Conservation (phyloP, 306 rosid genomes). For the Trifolium fragiferum region DNA sequence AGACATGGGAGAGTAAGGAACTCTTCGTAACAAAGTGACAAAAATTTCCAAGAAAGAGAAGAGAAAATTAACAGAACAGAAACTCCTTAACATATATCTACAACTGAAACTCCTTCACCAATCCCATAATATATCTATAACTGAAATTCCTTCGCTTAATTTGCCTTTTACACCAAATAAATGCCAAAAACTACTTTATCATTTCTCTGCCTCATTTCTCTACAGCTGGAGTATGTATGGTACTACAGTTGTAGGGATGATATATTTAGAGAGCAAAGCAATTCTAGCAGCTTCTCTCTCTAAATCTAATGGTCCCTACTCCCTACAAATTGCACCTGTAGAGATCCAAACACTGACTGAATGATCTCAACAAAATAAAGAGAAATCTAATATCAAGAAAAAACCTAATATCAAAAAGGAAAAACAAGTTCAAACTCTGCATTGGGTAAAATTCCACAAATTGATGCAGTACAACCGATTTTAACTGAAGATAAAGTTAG, state of each 20-base stretch:
- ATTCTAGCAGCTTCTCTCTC: too few species aligned
- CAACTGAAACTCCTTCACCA: neutral
- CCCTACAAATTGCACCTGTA: too few species aligned
- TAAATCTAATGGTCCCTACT: too few species aligned
- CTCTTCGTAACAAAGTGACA: neutral
- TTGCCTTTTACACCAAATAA: conserved; percentile 5
- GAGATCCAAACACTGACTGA: neutral
- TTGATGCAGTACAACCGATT: neutral
- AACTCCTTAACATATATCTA: neutral
- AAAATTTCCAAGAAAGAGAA: neutral
- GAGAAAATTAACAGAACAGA: neutral
- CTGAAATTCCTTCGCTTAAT: neutral
- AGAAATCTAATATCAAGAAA: neutral
- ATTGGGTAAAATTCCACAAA: conserved; percentile 1
- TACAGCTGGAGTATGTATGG: too few species aligned
- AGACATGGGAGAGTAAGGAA: neutral
- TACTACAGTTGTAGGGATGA: too few species aligned
- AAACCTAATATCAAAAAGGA: neutral
- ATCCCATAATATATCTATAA: neutral
- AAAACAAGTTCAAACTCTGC: conserved; percentile 2
- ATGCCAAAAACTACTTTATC: neutral
- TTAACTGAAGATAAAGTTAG: neutral
- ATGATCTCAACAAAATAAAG: neutral
- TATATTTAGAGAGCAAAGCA: too few species aligned
- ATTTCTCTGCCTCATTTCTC: conserved; percentile 3